These are phyloP conservation scores for Fusarium sp. DNA, from an alignment of 2,329 filamentous ascomycete genomes.

Conservation along the genomic window DNA sequence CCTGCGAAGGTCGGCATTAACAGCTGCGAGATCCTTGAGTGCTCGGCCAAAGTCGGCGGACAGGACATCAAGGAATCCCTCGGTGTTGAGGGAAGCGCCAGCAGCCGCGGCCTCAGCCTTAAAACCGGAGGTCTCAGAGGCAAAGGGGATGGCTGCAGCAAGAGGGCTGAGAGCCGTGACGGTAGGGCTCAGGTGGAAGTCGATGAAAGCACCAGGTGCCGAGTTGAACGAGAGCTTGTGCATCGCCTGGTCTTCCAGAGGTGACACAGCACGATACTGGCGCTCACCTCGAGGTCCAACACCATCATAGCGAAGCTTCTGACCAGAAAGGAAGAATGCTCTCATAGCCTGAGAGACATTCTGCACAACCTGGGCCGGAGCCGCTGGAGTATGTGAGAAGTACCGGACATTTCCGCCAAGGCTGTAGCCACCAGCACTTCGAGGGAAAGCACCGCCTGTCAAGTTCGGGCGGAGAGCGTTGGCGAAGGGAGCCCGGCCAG, in stretches of 20 bases:
- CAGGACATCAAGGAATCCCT: constrained; percentile 85
- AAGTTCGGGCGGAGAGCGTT: constrained; percentile 90
- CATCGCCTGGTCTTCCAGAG: constrained; percentile 76
- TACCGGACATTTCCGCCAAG: constrained; percentile 79
- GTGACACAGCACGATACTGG: constrained; percentile 79
- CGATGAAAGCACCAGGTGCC: constrained; percentile 80
- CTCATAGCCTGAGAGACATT: constrained; percentile 95
- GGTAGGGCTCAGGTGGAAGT: constrained; percentile 88
- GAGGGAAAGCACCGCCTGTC: constrained; percentile 84
- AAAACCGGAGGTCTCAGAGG: constrained; percentile 55
- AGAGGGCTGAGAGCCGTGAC: constrained; percentile 86
- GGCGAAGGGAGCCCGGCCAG: constrained; percentile 84
- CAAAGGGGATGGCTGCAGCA: constrained; percentile 61
- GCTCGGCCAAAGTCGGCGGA: constrained; percentile 88
- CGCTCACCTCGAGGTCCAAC: constrained; percentile 76
- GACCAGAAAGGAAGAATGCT: constrained; percentile 90
- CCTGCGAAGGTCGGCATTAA: constrained; percentile 82
- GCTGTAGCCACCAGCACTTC: constrained; percentile 89
- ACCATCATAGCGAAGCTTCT: constrained; percentile 89
- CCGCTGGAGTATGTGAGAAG: constrained; percentile 88
- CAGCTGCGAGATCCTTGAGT: constrained; percentile 80
- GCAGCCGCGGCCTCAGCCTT: constrained; percentile 53
- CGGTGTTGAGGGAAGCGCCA: constrained; percentile 75
- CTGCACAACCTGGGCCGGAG: constrained; percentile 88
- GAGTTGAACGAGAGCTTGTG: constrained; percentile 69